Evolutionary conservation across 2,329 filamentous ascomycete species (phyloP).

Genomic region (Tolypocladium tropicale): DNA sequence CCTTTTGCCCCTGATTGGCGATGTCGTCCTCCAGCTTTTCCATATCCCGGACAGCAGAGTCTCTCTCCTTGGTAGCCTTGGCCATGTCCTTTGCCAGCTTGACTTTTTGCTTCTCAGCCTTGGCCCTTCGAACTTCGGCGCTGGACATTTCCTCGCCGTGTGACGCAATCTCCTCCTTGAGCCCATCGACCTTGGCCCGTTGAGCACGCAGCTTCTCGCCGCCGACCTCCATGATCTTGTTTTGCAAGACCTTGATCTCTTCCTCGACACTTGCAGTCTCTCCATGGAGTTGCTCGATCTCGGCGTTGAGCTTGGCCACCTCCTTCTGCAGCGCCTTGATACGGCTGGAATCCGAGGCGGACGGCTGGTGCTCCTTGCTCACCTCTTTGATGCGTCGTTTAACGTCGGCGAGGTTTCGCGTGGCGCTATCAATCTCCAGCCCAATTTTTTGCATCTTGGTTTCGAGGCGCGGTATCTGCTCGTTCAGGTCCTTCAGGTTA

Average conservation of each 20-base stretch:
- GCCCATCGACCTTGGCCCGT: slow-evolving; percentile 78
- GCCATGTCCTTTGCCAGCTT: slow-evolving; percentile 79
- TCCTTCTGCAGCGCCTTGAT: slow-evolving; percentile 66
- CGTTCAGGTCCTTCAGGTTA: slow-evolving; percentile 59
- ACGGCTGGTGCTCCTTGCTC: slow-evolving; percentile 67
- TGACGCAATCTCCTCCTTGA: slow-evolving; percentile 76
- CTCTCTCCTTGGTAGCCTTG: slow-evolving; percentile 72
- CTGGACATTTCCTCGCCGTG: slow-evolving; percentile 74
- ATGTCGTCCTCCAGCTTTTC: slow-evolving; percentile 73
- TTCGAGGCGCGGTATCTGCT: slow-evolving; percentile 74
- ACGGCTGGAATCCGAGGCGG: slow-evolving; percentile 68
- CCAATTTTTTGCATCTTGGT: slow-evolving; percentile 85
- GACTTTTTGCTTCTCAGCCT: slow-evolving; percentile 82
- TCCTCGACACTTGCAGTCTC: slow-evolving; percentile 87
- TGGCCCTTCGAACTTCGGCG: slow-evolving; percentile 79
- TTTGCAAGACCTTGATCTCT: slow-evolving; percentile 85
- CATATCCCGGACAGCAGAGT: slow-evolving; percentile 59
- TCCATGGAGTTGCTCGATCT: slow-evolving; percentile 67
- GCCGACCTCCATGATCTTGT: slow-evolving; percentile 97
- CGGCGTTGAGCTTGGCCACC: slow-evolving; percentile 62
- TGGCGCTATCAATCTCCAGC: slow-evolving; percentile 79
- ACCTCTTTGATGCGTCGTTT: slow-evolving; percentile 81
- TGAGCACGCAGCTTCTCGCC: slow-evolving; percentile 87
- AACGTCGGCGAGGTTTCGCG: slow-evolving; percentile 74
- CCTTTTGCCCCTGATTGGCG: slow-evolving; percentile 63